A percentile compares a stretch with the other conserved stretches of the same genome.
Evolutionary conservation across 176 grass and related monocot species (phyloP).

Genomic region (Cymbopogon citratus): DNA sequence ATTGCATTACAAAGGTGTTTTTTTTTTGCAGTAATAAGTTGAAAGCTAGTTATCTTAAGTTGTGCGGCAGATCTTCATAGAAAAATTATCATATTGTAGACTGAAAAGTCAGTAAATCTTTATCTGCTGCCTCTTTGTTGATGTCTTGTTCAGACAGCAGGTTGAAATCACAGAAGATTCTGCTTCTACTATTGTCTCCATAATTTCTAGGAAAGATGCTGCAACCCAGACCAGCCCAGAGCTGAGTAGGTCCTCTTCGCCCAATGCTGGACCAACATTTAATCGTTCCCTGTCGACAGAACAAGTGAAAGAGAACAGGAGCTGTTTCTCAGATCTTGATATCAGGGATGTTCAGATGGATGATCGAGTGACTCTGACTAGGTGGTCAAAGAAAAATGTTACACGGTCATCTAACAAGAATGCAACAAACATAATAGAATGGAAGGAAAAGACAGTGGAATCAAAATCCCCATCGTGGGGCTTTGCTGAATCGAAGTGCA

Average conservation of each 20-base stretch:
- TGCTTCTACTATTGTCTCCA: neutral
- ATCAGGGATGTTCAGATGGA: slow-evolving; percentile 87
- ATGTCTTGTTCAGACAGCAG: slow-evolving; percentile 46
- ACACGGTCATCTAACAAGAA: slow-evolving; percentile 43
- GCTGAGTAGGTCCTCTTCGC: slow-evolving; percentile 54
- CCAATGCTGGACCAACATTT: slow-evolving; percentile 39
- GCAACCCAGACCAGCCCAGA: slow-evolving; percentile 93
- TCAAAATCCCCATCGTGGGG: slow-evolving; percentile 58
- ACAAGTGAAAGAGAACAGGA: slow-evolving; percentile 46
- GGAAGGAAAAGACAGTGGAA: slow-evolving; percentile 64
- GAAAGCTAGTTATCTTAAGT: neutral
- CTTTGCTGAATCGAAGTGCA: slow-evolving; percentile 47
- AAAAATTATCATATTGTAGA: slow-evolving; percentile 7
- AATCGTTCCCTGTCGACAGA: slow-evolving; percentile 24
- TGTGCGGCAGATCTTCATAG: neutral
- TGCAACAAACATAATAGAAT: slow-evolving; percentile 64
- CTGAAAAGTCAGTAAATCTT: neutral
- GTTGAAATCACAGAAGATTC: slow-evolving; percentile 47
- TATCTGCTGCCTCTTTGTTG: neutral
- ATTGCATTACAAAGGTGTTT: neutral
- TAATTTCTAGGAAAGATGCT: slow-evolving; percentile 51
- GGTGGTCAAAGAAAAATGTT: slow-evolving; percentile 88
- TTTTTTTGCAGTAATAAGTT: neutral
- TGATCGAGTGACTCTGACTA: slow-evolving; percentile 72
- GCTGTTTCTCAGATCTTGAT: slow-evolving; percentile 66